phyloP scores from a whole-genome alignment of 2,329 filamentous ascomycete genomes.

The Fusarium nygamai region DNA sequence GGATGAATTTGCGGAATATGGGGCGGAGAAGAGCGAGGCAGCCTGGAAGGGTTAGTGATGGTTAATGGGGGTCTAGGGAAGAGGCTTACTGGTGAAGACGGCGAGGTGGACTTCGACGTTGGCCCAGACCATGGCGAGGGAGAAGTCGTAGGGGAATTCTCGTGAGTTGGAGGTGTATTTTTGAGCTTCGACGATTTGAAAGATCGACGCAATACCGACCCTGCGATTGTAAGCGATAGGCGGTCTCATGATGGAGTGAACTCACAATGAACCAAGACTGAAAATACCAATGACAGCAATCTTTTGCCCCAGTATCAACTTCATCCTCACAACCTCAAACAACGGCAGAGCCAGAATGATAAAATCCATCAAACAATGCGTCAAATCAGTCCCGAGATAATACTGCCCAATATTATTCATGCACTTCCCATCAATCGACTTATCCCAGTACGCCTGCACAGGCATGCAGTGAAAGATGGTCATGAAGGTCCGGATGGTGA shows the following conservation, averaged over 20 bases:
- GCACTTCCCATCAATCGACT: constrained; percentile 16
- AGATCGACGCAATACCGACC: constrained; percentile 27
- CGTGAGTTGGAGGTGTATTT: constrained; percentile 14
- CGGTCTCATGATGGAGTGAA: accelerated
- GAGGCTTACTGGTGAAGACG: constrained; percentile 21
- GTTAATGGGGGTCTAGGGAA: accelerated
- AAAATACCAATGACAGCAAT: constrained; percentile 27
- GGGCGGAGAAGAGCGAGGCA: constrained; percentile 28
- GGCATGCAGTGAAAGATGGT: constrained; percentile 33
- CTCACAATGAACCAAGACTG: constrained; percentile 25
- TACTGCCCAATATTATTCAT: constrained; percentile 7
- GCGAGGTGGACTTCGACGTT: constrained; percentile 26
- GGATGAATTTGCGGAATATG: constrained; percentile 32
- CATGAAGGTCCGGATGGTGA: constrained; percentile 38
- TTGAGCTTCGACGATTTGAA: constrained; percentile 23
- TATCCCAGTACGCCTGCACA: constrained; percentile 30
- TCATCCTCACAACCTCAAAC: constrained; percentile 18
- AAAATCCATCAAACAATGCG: constrained; percentile 29
- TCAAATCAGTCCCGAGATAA: constrained; percentile 26
- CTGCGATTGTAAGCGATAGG: neutral
- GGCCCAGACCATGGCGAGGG: constrained; percentile 29
- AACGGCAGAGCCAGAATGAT: constrained; percentile 24
- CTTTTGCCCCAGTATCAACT: constrained; percentile 20
- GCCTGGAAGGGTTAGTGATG: neutral
- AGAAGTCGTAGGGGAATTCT: constrained; percentile 27